Base-by-base conservation (phyloP, 139 green algal genomes). In the Chlorella ohadii region DNA sequence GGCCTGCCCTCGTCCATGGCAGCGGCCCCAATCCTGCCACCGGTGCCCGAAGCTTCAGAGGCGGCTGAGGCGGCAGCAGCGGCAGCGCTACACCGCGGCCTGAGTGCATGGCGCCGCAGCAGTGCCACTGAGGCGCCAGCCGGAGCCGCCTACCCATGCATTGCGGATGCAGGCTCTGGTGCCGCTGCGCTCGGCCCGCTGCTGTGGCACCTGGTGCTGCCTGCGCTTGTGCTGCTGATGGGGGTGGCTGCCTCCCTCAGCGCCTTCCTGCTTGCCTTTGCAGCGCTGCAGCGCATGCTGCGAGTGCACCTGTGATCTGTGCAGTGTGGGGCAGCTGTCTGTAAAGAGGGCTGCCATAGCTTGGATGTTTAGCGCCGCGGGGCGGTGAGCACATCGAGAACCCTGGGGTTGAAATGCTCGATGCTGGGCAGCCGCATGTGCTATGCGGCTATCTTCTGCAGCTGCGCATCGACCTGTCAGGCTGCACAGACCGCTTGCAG, bases 171-270 rank as follows among this genome's bases (percentile, higher is more conserved):
- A 0, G 47, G 79, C 17, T n/a, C 39, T 6, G 57, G 67, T 1
- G n/a, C 27, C 31, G 23, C 44, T 9, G 56, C 36, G 23, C 5
- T 64, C 7, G 27, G 20, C 9, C 36, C 74, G 39, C 31, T 79
- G 56, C 39, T 71, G 70, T 51, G 72, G 33, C 77, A 91, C 51
- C 64, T 91, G 31, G 66, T 72, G 13, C 36, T 89, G 78, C 85
- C 85, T 0, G 13, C 83, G 61, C 2, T 56, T 15, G 82, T 91
- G 39, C 67, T 82, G 34, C 16, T 91, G 25, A 22, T 91, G 4
- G 88, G 85, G 56, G 33, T 81, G 1, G 79, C 47, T 0, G 80
- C 87, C n/a, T 85, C 80, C 73, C 7, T 83, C 25, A 72, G 71
- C 33, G 87, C 87, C 2, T 34, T 90, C 33, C 78, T 57, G 65